phyloP scores from a whole-genome alignment of 169 alveolate species.

The Plasmodium gonderi region DNA sequence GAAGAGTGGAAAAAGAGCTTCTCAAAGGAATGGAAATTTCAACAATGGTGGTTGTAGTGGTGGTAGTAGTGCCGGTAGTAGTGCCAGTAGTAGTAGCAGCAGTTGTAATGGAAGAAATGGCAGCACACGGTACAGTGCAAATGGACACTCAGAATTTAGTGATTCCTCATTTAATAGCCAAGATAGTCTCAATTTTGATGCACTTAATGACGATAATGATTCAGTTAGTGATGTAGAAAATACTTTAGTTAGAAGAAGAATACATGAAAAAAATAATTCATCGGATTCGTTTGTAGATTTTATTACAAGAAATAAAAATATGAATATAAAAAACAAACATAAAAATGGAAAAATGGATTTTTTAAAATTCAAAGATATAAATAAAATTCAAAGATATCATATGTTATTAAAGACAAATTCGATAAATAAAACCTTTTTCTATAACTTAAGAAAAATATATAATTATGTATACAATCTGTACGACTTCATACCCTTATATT shows the following conservation, averaged over 20 bases:
- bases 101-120: not conserved
- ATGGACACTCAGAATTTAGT: not conserved
- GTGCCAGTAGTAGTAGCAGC: not conserved
- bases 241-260: not conserved
- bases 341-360: not conserved
- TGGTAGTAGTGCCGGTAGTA: no score
- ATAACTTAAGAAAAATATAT: conserved; percentile 25
- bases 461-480: conserved; percentile 46
- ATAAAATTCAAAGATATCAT: conserved; percentile 35
- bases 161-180: conserved; percentile 20
- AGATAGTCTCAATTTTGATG: not conserved
- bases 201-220: not conserved
- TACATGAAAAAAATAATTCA: not conserved
- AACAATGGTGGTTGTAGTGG: no score
- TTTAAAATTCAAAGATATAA: conserved; percentile 17
- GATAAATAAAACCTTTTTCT: not conserved
- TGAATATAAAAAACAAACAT: not conserved
- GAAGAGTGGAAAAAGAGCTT: not conserved
- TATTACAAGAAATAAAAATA: not conserved
- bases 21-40: no score
- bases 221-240: conserved; percentile 33
- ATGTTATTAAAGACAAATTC: conserved; percentile 14
- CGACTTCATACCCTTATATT: conserved; percentile 39
- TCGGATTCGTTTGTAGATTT: not conserved
- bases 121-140: no score